Conservation (phyloP, 768 basidiomycete genomes). For the Tremella fuciformis region DNA sequence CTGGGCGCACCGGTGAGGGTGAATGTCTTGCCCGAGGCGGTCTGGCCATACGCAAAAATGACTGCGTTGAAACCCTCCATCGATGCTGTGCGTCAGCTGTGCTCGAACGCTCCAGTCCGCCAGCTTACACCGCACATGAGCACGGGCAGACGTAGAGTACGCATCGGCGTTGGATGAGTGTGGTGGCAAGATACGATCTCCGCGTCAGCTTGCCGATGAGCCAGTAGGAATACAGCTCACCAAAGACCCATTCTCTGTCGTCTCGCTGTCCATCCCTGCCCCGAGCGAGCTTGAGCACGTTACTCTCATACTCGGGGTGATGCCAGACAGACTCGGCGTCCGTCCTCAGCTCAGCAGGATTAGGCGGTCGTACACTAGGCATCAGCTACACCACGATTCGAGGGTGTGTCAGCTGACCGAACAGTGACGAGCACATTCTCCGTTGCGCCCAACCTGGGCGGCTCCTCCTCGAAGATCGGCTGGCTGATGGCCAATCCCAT, state of each 20-base stretch:
- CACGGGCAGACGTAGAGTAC: constrained; percentile 42
- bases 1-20: constrained; percentile 61
- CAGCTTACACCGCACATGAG: constrained; percentile 44
- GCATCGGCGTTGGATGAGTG: constrained; percentile 36
- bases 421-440: constrained; percentile 50
- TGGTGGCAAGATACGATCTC: constrained; percentile 47
- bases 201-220: constrained; percentile 5
- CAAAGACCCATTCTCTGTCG: constrained; percentile 48
- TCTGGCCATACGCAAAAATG: constrained; percentile 83
- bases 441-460: constrained; percentile 24
- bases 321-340: constrained; percentile 38
- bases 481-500: constrained; percentile 6
- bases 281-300: constrained; percentile 37
- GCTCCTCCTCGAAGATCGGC: constrained; percentile 12
- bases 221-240: constrained; percentile 21
- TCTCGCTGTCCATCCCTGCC: constrained; percentile 36
- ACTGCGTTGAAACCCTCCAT: constrained; percentile 98
- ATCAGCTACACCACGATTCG: constrained; percentile 1
- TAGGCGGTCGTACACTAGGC: constrained; percentile 45
- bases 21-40: constrained; percentile 73
- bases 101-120: background rate
- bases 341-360: constrained; percentile 28
- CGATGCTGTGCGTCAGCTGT: constrained; percentile 59
- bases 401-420: constrained; percentile 28
- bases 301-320: constrained; percentile 32